Base-by-base conservation (phyloP, 176 grass and related monocot genomes). In the Triticum dicoccoides region DNA sequence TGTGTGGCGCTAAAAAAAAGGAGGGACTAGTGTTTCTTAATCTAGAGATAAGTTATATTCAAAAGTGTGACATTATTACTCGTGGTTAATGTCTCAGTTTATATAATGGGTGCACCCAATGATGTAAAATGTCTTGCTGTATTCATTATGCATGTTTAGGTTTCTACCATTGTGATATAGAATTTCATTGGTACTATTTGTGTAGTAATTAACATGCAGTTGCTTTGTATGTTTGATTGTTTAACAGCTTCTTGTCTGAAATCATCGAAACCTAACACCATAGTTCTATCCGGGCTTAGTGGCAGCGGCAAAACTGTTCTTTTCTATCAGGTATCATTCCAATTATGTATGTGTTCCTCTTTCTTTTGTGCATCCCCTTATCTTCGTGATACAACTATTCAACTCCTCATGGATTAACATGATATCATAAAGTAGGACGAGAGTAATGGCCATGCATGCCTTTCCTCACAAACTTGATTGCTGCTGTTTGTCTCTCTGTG, bases 271-370 rank as follows among this genome's bases (percentile, higher is more conserved):
- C 71, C 89, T 8, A 96, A 92, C 47, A 96, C 97, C 30, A 87
- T 99, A 42, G 72, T 93, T 77, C 87, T 99, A 80, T 93, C 92
- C 61, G 94, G 97, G 80, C 87, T 99, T 47, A 94, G 59, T 87
- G 94, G 94, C 47, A 90, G 97, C 83, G 97, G 97, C 18, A 99
- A 99, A 90, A 96, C 97, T 61, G 72, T 92, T 67, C 92, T 99
- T 29, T 99, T 96, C 81, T 96, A 94, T 66, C 94, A 99, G 90
- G 97, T 96, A 91, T 35, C 30, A 0, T 59, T 59, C 77, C 41
- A 29, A n/a, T 70, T 74, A 14, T 61, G 58, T 71, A 61, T 38
- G 32, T 85, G 51, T 7, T 21, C 51, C 23, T 76, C 23, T 84
- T 61, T 87, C 11, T 72, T 75, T 5, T 82, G 88, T 56, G 51